Evolutionary conservation across 2,329 filamentous ascomycete genomes (phyloP), one percentile per base, ranked within the genome.

Genomic region (Fusarium drepaniforme): DNA sequence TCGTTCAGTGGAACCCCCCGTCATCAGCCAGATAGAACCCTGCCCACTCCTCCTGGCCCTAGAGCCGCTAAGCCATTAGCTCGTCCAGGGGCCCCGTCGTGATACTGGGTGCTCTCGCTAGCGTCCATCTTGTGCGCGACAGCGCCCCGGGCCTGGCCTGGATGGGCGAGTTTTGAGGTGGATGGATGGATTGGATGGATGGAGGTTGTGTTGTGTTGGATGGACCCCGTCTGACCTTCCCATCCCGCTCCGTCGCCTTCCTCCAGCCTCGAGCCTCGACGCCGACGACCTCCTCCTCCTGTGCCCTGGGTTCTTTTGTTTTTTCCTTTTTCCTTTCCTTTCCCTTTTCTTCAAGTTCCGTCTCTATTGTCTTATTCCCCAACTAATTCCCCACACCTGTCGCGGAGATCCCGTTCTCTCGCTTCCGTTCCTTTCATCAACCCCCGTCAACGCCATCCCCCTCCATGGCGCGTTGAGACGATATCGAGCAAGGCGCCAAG

Each of bases 391-490:
- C 61, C 51, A 71, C 70, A 57, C 64, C 63, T 61, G 59, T 66
- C 73, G 64, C 58, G 60, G 66, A 75, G 72, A 67, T 56, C 62
- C 42, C 61, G 23, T 68, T 75, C 66, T 75, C 64, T 77, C 66
- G 61, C 70, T 61, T 70, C 63, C 67, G 38, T 66, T 74, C 75
- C 81, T 77, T 72, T 66, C 62, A 63, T 38, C 64, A 67, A 59
- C 58, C 65, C 66, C 63, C 58, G 59, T 68, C 57, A 64, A 46
- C 44, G 53, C 58, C 67, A 63, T 67, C 68, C 74, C 68, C 68
- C 70, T 73, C 71, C 67, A 79, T 79, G 76, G 77, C 73, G 73
- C 72, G 70, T 71, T 79, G 75, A 80, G 73, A 74, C 75, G 72
- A 72, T 67, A 66, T 68, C 73, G 71, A 67, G 76, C 71, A 73